Percentiles rank a stretch among this genome's conserved stretches.
phyloP scores from a whole-genome alignment of 306 rosid species.

The Sesbania bispinosa region DNA sequence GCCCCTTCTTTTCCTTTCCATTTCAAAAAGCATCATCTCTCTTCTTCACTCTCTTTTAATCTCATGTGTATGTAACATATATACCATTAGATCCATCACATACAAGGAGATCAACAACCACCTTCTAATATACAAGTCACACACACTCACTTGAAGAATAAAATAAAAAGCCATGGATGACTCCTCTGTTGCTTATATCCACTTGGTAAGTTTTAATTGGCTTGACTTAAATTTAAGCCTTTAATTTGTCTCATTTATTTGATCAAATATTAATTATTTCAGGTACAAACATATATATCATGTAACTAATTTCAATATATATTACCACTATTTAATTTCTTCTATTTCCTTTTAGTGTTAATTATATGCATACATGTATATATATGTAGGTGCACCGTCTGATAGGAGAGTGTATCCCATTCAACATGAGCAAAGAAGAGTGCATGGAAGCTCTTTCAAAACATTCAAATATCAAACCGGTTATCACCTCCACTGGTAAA shows the following conservation, averaged over 20 bases:
- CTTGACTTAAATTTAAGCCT: background rate
- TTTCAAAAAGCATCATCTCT: too few species aligned
- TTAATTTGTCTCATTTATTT: too few species aligned
- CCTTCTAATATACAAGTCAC: too few species aligned
- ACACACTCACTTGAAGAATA: background rate
- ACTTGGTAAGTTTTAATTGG: conserved; percentile 49
- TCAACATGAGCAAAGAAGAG: conserved; percentile 89
- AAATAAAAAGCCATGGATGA: conserved; percentile 44
- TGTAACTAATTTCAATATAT: background rate
- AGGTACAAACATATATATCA: background rate
- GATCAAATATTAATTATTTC: background rate
- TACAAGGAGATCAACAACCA: background rate
- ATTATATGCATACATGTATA: too few species aligned
- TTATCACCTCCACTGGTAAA: conserved; percentile 85
- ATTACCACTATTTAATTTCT: background rate
- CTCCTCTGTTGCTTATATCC: conserved; percentile 81
- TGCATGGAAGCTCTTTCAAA: conserved; percentile 96
- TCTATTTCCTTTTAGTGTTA: background rate
- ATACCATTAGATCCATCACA: conserved; percentile 16
- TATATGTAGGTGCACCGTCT: conserved; percentile 72
- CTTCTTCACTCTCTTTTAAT: background rate
- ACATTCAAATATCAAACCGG: conserved; percentile 82
- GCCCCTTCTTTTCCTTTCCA: background rate
- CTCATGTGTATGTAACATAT: too few species aligned
- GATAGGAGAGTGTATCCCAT: conserved; percentile 85